Evolutionary conservation across 192 early-diverging fungal genomes (phyloP).

Genomic region (Linderina pennispora): DNA sequence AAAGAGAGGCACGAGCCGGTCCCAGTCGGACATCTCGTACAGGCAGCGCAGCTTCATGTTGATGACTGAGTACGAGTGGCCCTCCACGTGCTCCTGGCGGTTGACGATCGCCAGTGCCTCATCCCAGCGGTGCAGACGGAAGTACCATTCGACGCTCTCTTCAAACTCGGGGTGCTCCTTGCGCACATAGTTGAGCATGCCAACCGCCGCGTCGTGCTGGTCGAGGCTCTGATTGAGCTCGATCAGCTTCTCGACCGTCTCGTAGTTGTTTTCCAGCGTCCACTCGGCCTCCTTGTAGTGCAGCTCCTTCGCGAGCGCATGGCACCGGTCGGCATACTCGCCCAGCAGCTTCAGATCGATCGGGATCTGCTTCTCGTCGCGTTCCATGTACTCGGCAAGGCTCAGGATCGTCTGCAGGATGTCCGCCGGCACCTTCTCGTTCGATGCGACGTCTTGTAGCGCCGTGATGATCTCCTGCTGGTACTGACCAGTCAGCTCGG

Average conservation of each 20-base stretch:
- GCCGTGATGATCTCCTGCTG: conserved; percentile 79
- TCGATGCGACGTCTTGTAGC: conserved; percentile 74
- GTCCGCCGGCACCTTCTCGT: conserved; percentile 78
- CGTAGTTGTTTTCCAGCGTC: conserved; percentile 62
- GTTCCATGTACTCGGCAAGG: conserved; percentile 96
- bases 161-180: conserved; percentile 64
- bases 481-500: conserved; percentile 74
- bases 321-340: conserved; percentile 81
- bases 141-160: conserved; percentile 85
- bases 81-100: conserved; percentile 49
- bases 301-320: conserved; percentile 92
- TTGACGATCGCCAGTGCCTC: conserved; percentile 86
- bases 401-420: conserved; percentile 86
- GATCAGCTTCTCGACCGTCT: conserved; percentile 83
- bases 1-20: conserved; percentile 64
- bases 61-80: conserved; percentile 47
- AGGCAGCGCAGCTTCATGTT: conserved; percentile 85
- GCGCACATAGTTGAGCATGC: conserved; percentile 83
- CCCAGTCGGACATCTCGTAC: conserved; percentile 89
- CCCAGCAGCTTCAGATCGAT: conserved; percentile 86
- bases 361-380: conserved; percentile 88
- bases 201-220: conserved; percentile 89
- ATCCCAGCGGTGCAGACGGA: conserved; percentile 86
- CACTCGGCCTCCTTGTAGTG: conserved; percentile 96
- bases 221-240: conserved; percentile 89